phyloP scores from a whole-genome alignment of 2,329 filamentous ascomycete genomes.

The Fusarium praegraminearum region DNA sequence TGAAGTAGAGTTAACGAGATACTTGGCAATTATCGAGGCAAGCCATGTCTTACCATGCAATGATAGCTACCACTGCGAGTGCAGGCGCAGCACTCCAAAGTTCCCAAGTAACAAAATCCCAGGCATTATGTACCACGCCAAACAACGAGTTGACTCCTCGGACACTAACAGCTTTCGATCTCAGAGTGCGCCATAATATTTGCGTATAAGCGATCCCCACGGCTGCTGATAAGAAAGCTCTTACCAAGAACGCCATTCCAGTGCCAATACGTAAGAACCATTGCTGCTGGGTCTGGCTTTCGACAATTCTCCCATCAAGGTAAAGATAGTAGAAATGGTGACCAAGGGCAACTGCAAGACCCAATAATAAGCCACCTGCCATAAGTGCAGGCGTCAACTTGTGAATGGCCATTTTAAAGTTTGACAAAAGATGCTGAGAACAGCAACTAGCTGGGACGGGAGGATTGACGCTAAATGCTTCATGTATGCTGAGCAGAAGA shows the following conservation, averaged over 20 bases:
- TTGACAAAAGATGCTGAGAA: not conserved
- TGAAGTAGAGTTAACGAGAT: not conserved
- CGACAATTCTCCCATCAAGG: not conserved
- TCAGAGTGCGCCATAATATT: constrained; percentile 17
- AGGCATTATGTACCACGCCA: constrained; percentile 5
- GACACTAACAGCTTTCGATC: constrained; percentile 2
- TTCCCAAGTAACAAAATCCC: constrained; percentile 6
- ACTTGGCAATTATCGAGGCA: too few species aligned
- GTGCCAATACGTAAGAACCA: constrained; percentile 27
- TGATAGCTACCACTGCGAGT: not conserved
- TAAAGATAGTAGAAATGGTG: constrained; percentile 20
- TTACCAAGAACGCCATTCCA: not conserved
- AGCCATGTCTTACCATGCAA: constrained; percentile 13
- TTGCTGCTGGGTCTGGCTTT: constrained; percentile 18
- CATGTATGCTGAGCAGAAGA: not conserved
- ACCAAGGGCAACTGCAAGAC: not conserved
- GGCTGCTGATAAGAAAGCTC: constrained; percentile 11
- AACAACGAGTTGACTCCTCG: constrained; percentile 17
- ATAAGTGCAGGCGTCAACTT: not conserved
- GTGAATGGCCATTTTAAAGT: not conserved
- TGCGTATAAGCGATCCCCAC: constrained; percentile 22
- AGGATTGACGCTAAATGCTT: not conserved
- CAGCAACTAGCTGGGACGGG: not conserved
- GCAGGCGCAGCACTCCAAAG: constrained; percentile 8
- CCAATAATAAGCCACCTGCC: constrained; percentile 1